Base-by-base conservation (phyloP, 2,329 filamentous ascomycete species). In the Fusarium vanettenii region DNA sequence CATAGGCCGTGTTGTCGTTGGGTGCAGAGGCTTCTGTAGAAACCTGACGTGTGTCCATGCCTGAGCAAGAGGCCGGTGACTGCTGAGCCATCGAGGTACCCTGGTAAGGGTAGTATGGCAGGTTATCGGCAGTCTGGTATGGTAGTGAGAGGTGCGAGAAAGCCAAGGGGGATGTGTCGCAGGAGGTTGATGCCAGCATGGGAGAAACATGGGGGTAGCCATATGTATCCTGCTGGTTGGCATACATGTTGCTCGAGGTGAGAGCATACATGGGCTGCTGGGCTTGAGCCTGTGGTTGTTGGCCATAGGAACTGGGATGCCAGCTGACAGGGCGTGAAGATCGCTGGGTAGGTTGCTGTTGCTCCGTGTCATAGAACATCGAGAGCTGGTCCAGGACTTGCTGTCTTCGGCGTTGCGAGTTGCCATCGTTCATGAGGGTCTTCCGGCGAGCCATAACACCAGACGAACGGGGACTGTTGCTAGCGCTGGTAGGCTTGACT, bases 241-340 rank as follows among this genome's bases (percentile, higher is more conserved):
- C 83, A 55, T 83, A 80, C 66, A 82, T 80, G 48, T 71, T 79
- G 39, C 82, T 78, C 6, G 82, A 79, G 9, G 86, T 81, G 39
- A 86, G 81, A 14, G 83, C 79, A 72, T 87, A 85, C 74, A 81
- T 78, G 33, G 82, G 67, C 66, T 82, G 81, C 22, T 84, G 84
- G 48, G 81, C 79, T 62, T 85, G 82, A 57, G 82, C 81, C 69
- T 82, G 81, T 18, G 84, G 80, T 78, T 80, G 74, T 52, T 81
- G 81, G 22, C 85, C 81, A 67, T 89, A 86, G 11, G 92, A 89
- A 25, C 89, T 89, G 4, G 93, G 92, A 80, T 95, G 93, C 93
- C 93, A 95, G 85, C 93, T 95, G 55, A 94, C 85, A 7, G 93
- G 93, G 48, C 93, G 89, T 62, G 83, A 83, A 43, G 86, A 82